Percentiles rank a stretch among this genome's conserved stretches.
Evolutionary conservation across 1,139 yeast genomes (phyloP).

Genomic region (Saccharomyces hybrid): DNA sequence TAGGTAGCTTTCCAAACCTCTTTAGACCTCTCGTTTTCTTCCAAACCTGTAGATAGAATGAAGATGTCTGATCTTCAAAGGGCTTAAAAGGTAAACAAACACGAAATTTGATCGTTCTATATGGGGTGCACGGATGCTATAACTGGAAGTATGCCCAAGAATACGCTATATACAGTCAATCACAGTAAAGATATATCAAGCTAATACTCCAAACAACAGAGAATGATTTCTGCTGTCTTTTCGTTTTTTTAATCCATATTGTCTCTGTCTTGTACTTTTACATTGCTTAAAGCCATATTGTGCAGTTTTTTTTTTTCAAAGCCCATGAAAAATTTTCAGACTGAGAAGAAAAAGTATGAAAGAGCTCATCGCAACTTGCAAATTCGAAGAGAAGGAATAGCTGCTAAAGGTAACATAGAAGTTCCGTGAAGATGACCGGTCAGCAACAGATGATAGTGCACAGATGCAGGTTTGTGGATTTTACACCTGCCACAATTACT

Average conservation of each 20-base stretch:
- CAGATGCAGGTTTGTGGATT: slow-evolving; percentile 89
- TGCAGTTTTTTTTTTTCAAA: not conserved
- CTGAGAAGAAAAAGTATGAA: not conserved
- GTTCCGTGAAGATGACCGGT: not conserved
- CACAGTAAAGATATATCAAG: not conserved
- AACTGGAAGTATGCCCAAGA: not conserved
- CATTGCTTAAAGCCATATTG: not conserved
- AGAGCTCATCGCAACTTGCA: not conserved
- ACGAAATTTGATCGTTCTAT: not conserved
- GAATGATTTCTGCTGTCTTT: not conserved
- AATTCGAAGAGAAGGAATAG: not conserved
- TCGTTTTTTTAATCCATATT: not conserved
- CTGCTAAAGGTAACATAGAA: not conserved
- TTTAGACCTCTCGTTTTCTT: not conserved
- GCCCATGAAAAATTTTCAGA: slow-evolving; percentile 2
- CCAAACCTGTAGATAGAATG: not conserved
- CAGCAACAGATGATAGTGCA: slow-evolving; percentile 40
- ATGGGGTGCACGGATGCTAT: not conserved
- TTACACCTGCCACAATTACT: slow-evolving; percentile 78
- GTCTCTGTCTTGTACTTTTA: not conserved
- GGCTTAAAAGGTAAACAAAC: not conserved
- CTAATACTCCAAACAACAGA: not conserved
- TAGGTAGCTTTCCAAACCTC: not conserved
- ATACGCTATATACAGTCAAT: not conserved
- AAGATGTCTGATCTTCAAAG: not conserved